Conservation (phyloP, 192 early-diverging fungal genomes). For the Umbelopsis isabellina region DNA sequence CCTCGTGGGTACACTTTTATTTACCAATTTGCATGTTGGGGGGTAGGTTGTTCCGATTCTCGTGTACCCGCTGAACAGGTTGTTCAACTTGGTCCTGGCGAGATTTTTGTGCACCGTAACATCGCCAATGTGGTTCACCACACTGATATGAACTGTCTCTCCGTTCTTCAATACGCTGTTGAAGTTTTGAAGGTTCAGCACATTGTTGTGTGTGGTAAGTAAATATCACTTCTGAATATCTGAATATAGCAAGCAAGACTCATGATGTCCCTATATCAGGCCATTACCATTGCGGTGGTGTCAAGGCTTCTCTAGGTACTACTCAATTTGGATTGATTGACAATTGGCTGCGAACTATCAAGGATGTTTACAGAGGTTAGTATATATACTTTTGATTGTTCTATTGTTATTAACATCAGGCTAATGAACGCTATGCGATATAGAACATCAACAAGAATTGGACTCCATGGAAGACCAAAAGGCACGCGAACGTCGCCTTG, state of each 20-base stretch:
- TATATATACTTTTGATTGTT: slow-evolving; percentile 21
- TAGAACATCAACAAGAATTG: slow-evolving; percentile 43
- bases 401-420: background rate
- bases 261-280: slow-evolving; percentile 25
- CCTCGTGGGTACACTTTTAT: background rate
- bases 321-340: slow-evolving; percentile 80
- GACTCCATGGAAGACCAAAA: slow-evolving; percentile 44
- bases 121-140: slow-evolving; percentile 91
- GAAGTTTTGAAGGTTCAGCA: slow-evolving; percentile 91
- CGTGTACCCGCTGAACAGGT: slow-evolving; percentile 87
- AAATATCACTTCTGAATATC: background rate
- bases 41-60: slow-evolving; percentile 87
- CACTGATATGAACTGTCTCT: slow-evolving; percentile 80
- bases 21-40: background rate
- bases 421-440: background rate
- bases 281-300: slow-evolving; percentile 77
- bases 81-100: slow-evolving; percentile 70
- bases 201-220: slow-evolving; percentile 85
- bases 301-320: slow-evolving; percentile 61
- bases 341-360: slow-evolving; percentile 88
- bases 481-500: slow-evolving; percentile 55
- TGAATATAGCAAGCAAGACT: background rate
- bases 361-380: slow-evolving; percentile 77
- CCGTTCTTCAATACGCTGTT: slow-evolving; percentile 94
- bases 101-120: slow-evolving; percentile 97